These are phyloP conservation scores for Escallonia rubra DNA, from an alignment of 129 eudicot species.

Conservation along the genomic window DNA sequence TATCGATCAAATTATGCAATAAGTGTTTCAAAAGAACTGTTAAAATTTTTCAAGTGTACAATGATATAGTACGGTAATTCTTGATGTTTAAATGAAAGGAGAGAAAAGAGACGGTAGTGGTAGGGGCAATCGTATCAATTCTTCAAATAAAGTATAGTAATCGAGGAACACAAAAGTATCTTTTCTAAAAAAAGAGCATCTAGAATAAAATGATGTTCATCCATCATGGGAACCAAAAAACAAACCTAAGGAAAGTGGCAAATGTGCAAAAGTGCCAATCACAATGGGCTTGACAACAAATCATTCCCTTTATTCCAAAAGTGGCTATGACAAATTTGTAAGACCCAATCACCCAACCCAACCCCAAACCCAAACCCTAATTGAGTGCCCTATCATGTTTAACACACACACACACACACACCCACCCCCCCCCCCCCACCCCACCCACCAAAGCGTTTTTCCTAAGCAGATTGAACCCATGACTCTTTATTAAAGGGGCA, in stretches of 20 bases:
- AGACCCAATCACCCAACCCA: constrained; percentile 12
- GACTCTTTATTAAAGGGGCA: too few species aligned
- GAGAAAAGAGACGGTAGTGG: neutral
- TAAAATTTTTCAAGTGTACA: too few species aligned
- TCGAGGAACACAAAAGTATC: too few species aligned
- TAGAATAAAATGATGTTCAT: too few species aligned
- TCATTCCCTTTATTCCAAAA: neutral
- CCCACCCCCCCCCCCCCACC: neutral
- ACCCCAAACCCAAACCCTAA: neutral
- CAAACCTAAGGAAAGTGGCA: neutral
- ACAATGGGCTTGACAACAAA: neutral
- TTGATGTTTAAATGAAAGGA: neutral
- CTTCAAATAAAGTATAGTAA: too few species aligned
- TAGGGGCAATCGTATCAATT: neutral
- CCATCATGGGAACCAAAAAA: too few species aligned
- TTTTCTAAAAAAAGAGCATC: too few species aligned
- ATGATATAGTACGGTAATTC: too few species aligned
- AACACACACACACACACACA: too few species aligned
- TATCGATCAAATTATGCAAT: too few species aligned
- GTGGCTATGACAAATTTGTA: constrained; percentile 8
- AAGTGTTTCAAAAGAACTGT: too few species aligned
- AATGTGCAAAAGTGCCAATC: neutral
- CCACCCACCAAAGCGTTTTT: neutral
- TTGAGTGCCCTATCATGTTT: constrained; percentile 13
- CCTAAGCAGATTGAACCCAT: too few species aligned